Base-by-base conservation (phyloP, 2,329 filamentous ascomycete species). In the Colletotrichum somersetense region DNA sequence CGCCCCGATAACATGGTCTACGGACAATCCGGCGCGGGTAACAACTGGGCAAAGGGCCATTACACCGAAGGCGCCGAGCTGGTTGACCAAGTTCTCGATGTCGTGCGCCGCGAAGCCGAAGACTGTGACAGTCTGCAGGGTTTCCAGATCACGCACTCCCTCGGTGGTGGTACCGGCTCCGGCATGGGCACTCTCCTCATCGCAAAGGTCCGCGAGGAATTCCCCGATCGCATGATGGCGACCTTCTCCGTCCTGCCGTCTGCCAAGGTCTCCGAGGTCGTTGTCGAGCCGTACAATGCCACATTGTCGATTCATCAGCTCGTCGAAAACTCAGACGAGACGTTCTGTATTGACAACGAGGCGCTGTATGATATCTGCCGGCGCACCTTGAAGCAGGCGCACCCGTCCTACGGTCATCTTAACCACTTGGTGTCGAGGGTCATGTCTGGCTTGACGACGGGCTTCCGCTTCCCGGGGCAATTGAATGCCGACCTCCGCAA, bases 11-110 rank as follows among this genome's bases (percentile, higher is more conserved):
- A 98, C 93, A 98, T 98, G 87, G 94, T 98, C 82, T 98, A 98
- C 86, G 96, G 96, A 79, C 96, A 98, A 88, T 98, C 96, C 79
- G 96, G 96, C 90, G 96, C 96, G 84, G 96, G 96, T 86, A 99
- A 99, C 94, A 98, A 98, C 91, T 99, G 96, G 96, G 96, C 96
- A 86, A 99, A 98, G 92, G 96, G 96, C 87, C 96, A 99, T 85
- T 99, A 99, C 91, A 99, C 96, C 77, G 96, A 99, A 89, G 96
- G 96, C 91, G 96, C 96, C 79, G 96, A 99, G 89, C 91, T 98
- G 75, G 96, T 99, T 78, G 96, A 99, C 89, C 90, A 97, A 81
- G 96, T 99, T 78, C 91, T 98, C 78, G 96, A 98, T 83, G 96
- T 98, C 77, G 96, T 99, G 82, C 96, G 96, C 83, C 96, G 96